These are phyloP conservation scores for Torulaspora franciscae DNA, from an alignment of 805 yeast species.

Conservation along the genomic window DNA sequence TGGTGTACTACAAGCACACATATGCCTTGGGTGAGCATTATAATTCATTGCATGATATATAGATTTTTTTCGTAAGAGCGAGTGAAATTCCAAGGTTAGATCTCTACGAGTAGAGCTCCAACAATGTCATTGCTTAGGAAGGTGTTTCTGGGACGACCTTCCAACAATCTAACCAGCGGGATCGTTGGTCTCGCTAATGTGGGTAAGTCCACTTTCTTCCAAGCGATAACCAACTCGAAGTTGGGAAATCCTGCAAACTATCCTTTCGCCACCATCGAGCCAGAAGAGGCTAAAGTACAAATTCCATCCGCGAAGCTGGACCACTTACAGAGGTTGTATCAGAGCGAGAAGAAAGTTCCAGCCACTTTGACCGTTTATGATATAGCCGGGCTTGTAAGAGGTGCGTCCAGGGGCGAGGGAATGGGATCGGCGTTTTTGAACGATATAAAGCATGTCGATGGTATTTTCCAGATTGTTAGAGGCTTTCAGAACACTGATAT, in stretches of 20 bases:
- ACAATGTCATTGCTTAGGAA: conserved; percentile 42
- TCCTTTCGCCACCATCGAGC: conserved; percentile 89
- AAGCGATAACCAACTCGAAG: conserved; percentile 88
- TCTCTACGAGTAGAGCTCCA: background rate
- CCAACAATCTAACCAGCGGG: conserved; percentile 69
- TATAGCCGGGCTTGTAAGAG: conserved; percentile 78
- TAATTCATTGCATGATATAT: conserved; percentile 62
- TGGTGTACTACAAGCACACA: conserved; percentile 79
- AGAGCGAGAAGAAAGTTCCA: conserved; percentile 59
- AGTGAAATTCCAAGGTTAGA: background rate
- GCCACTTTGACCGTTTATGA: conserved; percentile 68
- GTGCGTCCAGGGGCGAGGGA: conserved; percentile 82
- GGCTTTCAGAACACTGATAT: conserved; percentile 72
- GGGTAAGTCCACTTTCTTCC: conserved; percentile 96
- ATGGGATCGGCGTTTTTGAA: conserved; percentile 75
- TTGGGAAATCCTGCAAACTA: conserved; percentile 96
- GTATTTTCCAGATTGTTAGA: conserved; percentile 73
- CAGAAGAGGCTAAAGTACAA: conserved; percentile 69
- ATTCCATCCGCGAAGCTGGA: conserved; percentile 64
- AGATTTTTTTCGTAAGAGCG: conserved; percentile 1
- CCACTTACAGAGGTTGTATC: conserved; percentile 49
- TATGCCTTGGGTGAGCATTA: conserved; percentile 95
- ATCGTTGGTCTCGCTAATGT: conserved; percentile 93
- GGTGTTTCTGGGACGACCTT: conserved; percentile 74
- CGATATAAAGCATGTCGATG: conserved; percentile 76